Conservation (phyloP, 306 rosid species). For the Rosa multiflora region DNA sequence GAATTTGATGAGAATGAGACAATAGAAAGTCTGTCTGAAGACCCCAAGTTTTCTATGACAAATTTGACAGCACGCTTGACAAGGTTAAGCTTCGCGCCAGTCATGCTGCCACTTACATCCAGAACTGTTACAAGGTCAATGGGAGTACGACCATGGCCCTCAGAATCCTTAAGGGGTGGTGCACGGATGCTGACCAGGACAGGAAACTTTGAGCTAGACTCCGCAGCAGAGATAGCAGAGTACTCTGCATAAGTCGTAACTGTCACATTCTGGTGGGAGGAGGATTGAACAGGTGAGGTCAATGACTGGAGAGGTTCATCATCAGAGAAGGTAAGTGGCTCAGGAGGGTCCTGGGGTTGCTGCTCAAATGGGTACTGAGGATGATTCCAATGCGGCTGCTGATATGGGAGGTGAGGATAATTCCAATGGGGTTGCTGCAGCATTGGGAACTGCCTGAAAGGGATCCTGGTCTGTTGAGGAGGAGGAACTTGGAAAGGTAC, state of each 20-base stretch:
- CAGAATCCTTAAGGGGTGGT: background rate
- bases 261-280: background rate
- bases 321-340: constrained; percentile 2
- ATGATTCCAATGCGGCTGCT: background rate
- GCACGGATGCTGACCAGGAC: constrained; percentile 13
- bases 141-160: constrained; percentile 14
- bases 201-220: constrained; percentile 3
- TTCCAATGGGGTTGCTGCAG: no score
- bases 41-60: constrained; percentile 31
- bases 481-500: constrained; percentile 1
- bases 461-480: background rate
- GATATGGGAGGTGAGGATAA: background rate
- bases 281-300: background rate
- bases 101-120: constrained; percentile 37
- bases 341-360: background rate
- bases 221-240: constrained; percentile 1
- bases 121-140: constrained; percentile 37
- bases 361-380: no score
- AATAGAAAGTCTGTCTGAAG: constrained; percentile 33
- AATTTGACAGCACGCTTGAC: constrained; percentile 31
- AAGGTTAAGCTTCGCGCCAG: constrained; percentile 26
- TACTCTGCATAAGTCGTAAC: background rate
- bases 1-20: constrained; percentile 24
- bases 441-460: no score
- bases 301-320: background rate